Evolutionary conservation across 306 rosid genomes (phyloP).

Genomic region (Prunus armeniaca): DNA sequence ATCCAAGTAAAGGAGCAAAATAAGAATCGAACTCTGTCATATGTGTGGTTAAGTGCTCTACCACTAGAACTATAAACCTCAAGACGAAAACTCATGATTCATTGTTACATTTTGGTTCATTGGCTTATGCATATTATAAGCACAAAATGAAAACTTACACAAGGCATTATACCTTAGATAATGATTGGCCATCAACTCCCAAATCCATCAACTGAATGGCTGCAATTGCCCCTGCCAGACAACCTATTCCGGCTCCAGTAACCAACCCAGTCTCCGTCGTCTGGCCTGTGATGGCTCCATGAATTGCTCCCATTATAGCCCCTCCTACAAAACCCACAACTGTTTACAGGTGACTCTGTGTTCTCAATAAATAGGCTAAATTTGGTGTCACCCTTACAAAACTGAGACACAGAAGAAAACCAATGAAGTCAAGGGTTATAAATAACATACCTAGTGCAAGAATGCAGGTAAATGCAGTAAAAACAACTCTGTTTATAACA

Average conservation of each 20-base stretch:
- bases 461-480: constrained; percentile 27
- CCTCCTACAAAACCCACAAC: constrained; percentile 34
- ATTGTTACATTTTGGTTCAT: no score
- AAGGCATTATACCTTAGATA: constrained; percentile 24
- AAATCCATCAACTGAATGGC: constrained; percentile 38
- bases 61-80: no score
- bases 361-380: no score
- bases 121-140: no score
- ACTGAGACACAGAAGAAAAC: not conserved
- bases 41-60: not conserved
- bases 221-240: constrained; percentile 39
- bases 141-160: not conserved
- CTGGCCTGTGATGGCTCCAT: constrained; percentile 54
- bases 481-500: constrained; percentile 12
- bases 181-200: constrained; percentile 21
- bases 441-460: constrained; percentile 39
- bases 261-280: constrained; percentile 43
- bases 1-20: not conserved
- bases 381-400: no score
- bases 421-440: not conserved
- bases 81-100: no score
- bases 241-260: constrained; percentile 29
- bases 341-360: no score
- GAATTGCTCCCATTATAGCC: constrained; percentile 29
- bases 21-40: not conserved